Evolutionary conservation across 495 filamentous ascomycete species (phyloP).

Genomic region (Hypoxylon perforatum): DNA sequence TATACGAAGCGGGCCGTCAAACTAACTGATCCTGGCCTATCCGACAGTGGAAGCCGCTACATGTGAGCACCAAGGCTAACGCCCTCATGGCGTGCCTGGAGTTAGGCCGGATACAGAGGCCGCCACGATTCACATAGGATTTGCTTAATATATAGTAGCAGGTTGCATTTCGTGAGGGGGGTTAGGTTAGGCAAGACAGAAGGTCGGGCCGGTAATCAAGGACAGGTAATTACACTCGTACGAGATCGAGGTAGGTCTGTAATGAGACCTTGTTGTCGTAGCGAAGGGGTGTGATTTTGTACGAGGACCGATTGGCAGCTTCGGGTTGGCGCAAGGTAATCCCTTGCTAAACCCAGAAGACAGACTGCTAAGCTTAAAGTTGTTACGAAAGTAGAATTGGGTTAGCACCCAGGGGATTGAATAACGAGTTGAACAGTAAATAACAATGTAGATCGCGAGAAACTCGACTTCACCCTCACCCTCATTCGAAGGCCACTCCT

Average conservation of each 20-base stretch:
- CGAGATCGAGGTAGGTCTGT: background rate
- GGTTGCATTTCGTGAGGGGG: background rate
- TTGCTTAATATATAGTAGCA: background rate
- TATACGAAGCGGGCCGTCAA: background rate
- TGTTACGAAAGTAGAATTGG: too few species aligned
- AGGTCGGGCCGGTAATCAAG: background rate
- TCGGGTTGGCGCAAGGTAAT: background rate
- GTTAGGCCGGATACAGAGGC: too few species aligned
- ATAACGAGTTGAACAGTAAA: too few species aligned
- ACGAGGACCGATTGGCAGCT: background rate
- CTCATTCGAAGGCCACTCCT: too few species aligned
- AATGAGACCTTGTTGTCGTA: background rate
- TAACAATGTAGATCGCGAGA: too few species aligned
- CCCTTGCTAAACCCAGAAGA: background rate
- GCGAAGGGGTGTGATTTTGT: background rate
- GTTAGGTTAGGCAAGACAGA: background rate
- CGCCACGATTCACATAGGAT: too few species aligned
- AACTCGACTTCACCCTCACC: too few species aligned
- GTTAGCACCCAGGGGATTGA: too few species aligned
- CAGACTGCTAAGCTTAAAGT: background rate
- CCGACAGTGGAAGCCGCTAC: background rate
- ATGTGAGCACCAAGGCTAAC: slow-evolving; percentile 2
- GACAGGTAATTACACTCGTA: background rate
- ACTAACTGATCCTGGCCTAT: slow-evolving; percentile 7
- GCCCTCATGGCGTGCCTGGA: background rate